Base-by-base conservation (phyloP, 129 eudicot genomes). In the Sambucus nigra region DNA sequence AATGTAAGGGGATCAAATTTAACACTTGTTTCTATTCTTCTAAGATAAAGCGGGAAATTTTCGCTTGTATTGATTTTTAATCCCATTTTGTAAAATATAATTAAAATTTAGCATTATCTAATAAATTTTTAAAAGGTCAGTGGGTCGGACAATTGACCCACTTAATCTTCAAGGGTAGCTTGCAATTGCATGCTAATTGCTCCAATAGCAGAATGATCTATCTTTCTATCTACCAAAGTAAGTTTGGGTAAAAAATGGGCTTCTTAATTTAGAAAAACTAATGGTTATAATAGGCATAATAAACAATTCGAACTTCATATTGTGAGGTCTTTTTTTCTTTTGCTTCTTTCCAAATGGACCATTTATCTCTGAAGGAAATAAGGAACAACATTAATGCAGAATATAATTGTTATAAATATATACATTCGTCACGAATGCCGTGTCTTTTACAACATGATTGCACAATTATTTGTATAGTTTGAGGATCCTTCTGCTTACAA, bases 401-500 rank as follows among this genome's bases (percentile, higher is more conserved):
- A 29, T 29, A 29, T 29, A 29, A 3, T 29, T 29, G 35, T 3
- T 29, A 3, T 29, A 4, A 29, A 29, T 29, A 29, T 3, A 29
- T 29, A 8, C 35, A 29, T 3, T 8, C 8, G 8, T 8, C 35
- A 29, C 8, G 4, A 29, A 29, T 29, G 4, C 5, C 8, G 35
- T 35, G 42, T 15, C 13, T 15, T 2, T 35, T 3, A 14, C n/a
- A 52, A 28, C 19, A 52, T 39, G 38, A 20, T 23, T 65, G 49
- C 47, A 22, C 17, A 41, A 49, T 55, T 51, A 32, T 53, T 45
- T 61, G 42, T 68, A 31, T 78, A 91, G 99, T 92, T 92, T 75
- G 99, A 82, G 68, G 61, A 92, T 71, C 85, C 94, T 8, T 67
- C 91, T 12, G 75, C 80, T 25, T 92, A 92, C 80, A 82, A 86